Percentiles rank a stretch among this genome's conserved stretches.
Conservation (phyloP, 257 asterid genomes). For the Solanum ossicruentum region DNA sequence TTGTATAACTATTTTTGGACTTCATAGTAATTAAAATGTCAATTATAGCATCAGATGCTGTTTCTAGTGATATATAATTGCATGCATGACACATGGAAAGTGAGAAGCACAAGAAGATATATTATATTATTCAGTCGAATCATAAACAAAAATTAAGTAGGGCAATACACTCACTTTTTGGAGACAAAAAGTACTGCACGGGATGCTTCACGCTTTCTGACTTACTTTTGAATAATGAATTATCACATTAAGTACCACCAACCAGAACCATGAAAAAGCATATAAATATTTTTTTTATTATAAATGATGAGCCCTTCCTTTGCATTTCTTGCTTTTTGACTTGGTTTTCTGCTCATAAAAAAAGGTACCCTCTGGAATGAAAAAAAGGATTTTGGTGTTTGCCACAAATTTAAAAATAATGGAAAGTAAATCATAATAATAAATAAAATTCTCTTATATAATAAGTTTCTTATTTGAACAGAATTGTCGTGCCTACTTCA, state of each 20-base stretch:
- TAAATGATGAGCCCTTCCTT: background rate
- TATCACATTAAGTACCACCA: background rate
- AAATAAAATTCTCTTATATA: too few relatives aligned
- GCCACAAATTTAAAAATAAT: too few relatives aligned
- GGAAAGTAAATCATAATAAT: too few relatives aligned
- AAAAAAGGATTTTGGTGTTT: background rate
- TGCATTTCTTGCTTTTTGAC: background rate
- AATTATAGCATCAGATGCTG: slow-evolving; percentile 41
- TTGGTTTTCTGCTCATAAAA: background rate
- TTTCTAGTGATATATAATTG: slow-evolving; percentile 5
- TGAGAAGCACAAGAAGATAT: background rate
- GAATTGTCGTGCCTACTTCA: too few relatives aligned
- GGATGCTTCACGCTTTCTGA: slow-evolving; percentile 7
- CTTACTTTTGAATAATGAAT: background rate
- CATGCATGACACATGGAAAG: background rate
- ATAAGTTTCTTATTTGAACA: too few relatives aligned
- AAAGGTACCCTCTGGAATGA: background rate
- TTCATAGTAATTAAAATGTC: background rate
- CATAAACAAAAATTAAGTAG: background rate
- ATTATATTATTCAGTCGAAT: background rate
- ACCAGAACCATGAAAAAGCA: background rate
- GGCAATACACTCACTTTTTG: slow-evolving; percentile 19
- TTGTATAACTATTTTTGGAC: background rate
- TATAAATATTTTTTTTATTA: background rate
- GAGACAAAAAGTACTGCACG: slow-evolving; percentile 23